These are phyloP conservation scores for Boletus barrowsii DNA, from an alignment of 768 basidiomycete species.

Conservation along the genomic window DNA sequence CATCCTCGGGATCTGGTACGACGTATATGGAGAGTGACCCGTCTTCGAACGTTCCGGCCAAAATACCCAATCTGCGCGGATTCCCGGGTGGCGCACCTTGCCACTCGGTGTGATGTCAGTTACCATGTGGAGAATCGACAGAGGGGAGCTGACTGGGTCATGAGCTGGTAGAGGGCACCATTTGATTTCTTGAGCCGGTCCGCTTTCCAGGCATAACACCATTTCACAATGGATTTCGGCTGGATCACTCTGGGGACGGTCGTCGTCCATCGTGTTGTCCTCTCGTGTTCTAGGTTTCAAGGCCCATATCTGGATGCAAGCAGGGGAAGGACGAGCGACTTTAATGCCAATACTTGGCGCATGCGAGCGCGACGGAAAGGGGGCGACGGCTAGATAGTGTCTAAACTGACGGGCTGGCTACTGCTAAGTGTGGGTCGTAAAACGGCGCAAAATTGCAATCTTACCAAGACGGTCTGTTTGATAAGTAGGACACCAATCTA, in stretches of 20 bases:
- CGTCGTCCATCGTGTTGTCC: conserved; percentile 22
- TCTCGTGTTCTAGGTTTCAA: conserved; percentile 26
- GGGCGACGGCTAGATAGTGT: conserved; percentile 84
- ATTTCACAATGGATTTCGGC: conserved; percentile 69
- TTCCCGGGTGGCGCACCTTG: conserved; percentile 17
- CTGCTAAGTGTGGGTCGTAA: neutral
- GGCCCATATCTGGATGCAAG: conserved; percentile 89
- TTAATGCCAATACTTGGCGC: conserved; percentile 66
- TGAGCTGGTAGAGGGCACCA: conserved; percentile 93
- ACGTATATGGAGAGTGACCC: conserved; percentile 77
- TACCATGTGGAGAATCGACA: neutral
- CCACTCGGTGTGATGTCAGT: conserved; percentile 15
- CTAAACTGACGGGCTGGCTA: conserved; percentile 48
- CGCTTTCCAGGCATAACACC: conserved; percentile 80
- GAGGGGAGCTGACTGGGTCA: conserved; percentile 43
- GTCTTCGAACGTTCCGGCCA: conserved; percentile 85
- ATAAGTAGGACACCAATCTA: conserved; percentile 92
- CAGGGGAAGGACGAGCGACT: conserved; percentile 48
- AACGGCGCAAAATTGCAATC: conserved; percentile 1
- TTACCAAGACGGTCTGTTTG: conserved; percentile 52
- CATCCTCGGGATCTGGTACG: conserved; percentile 72
- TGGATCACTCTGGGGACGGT: conserved; percentile 13
- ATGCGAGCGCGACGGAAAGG: conserved; percentile 63
- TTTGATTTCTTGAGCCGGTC: conserved; percentile 75
- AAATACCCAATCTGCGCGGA: conserved; percentile 70